Conservation (phyloP, 2,329 filamentous ascomycete species). For the Clarireedia homoeocarpa region DNA sequence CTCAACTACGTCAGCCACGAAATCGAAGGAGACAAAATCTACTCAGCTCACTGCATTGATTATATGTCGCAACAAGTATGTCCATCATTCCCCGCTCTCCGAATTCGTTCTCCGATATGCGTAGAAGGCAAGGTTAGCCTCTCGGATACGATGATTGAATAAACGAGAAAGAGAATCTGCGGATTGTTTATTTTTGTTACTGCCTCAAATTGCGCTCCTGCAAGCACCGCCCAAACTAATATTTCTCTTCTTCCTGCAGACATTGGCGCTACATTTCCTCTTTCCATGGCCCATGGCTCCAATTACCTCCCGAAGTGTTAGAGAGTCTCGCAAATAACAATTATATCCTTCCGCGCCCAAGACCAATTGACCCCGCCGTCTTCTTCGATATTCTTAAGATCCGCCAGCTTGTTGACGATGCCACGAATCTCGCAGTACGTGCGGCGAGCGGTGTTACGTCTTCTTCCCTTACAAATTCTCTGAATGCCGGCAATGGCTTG, state of each 20-base stretch:
- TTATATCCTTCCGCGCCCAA: slow-evolving; percentile 67
- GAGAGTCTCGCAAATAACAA: slow-evolving; percentile 73
- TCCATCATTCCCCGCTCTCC: slow-evolving; percentile 19
- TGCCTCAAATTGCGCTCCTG: neutral
- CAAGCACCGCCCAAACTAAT: neutral
- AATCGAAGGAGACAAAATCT: slow-evolving; percentile 23
- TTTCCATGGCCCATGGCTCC: slow-evolving; percentile 77
- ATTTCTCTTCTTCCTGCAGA: slow-evolving; percentile 36
- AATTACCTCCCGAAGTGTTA: slow-evolving; percentile 70
- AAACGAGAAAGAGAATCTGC: slow-evolving; percentile 1
- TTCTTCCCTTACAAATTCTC: slow-evolving; percentile 49
- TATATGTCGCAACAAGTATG: slow-evolving; percentile 63
- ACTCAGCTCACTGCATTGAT: slow-evolving; percentile 43
- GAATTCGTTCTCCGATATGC: neutral
- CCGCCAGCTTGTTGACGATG: slow-evolving; percentile 70
- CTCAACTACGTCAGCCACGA: slow-evolving; percentile 18
- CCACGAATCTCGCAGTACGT: slow-evolving; percentile 67
- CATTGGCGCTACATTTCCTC: slow-evolving; percentile 82
- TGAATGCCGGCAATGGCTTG: slow-evolving; percentile 42
- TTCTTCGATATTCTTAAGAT: slow-evolving; percentile 84
- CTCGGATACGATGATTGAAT: slow-evolving; percentile 2
- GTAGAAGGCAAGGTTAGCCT: neutral
- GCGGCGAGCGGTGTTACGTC: slow-evolving; percentile 67
- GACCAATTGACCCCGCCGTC: slow-evolving; percentile 69
- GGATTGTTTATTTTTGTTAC: neutral